Percentiles rank a stretch among this genome's conserved stretches.
These are phyloP conservation scores for Ophiocordyceps camponoti-rufipedis DNA, from an alignment of 2,329 filamentous ascomycete species.

Conservation along the genomic window DNA sequence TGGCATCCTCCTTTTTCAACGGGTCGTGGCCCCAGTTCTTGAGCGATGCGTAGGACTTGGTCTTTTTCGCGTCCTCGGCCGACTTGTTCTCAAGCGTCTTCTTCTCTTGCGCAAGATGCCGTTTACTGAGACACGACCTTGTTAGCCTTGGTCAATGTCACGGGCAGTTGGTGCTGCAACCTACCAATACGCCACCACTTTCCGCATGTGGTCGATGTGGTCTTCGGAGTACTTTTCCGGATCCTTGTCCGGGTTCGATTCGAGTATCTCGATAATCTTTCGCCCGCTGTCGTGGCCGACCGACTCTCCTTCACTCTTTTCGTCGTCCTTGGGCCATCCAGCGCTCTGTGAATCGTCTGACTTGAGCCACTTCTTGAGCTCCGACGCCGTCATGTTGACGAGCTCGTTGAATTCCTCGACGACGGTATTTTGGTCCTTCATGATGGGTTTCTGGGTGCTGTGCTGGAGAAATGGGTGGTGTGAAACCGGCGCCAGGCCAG, in stretches of 20 bases:
- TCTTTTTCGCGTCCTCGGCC: slow-evolving; percentile 23
- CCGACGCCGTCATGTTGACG: slow-evolving; percentile 45
- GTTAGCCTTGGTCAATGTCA: background rate
- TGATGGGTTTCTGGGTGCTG: slow-evolving; percentile 1
- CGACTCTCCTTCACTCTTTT: slow-evolving; percentile 33
- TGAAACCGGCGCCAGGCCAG: background rate
- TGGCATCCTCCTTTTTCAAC: slow-evolving; percentile 17
- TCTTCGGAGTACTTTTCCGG: slow-evolving; percentile 36
- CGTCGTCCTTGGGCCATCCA: slow-evolving; percentile 41
- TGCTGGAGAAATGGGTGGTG: no score
- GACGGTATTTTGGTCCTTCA: slow-evolving; percentile 11
- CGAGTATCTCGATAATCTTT: slow-evolving; percentile 43
- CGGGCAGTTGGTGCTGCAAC: slow-evolving; percentile 2
- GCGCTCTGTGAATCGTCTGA: slow-evolving; percentile 36
- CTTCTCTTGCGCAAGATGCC: slow-evolving; percentile 46
- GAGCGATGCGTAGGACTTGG: slow-evolving; percentile 36
- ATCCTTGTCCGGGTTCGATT: slow-evolving; percentile 40
- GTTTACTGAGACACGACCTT: slow-evolving; percentile 21
- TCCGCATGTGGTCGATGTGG: slow-evolving; percentile 39
- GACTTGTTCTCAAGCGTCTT: slow-evolving; percentile 35
- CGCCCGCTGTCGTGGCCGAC: slow-evolving; percentile 45
- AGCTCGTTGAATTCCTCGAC: slow-evolving; percentile 44
- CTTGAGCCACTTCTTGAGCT: slow-evolving; percentile 44
- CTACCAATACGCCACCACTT: slow-evolving; percentile 42
- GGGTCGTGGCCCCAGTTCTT: slow-evolving; percentile 45